Conservation (phyloP, 1,284 basidiomycete species). For the Dichomitus squalens region DNA sequence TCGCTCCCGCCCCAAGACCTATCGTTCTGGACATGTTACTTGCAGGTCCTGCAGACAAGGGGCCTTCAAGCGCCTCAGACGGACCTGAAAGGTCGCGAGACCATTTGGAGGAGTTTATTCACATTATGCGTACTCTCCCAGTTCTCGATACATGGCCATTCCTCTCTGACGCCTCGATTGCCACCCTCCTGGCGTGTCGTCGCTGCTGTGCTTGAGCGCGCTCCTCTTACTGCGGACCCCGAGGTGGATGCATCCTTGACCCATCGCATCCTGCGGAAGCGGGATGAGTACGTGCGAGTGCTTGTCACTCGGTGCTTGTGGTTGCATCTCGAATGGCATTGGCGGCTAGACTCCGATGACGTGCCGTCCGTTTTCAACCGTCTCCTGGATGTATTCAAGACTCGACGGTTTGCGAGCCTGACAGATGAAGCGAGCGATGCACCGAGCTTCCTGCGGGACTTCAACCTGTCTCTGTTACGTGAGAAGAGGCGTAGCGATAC, state of each 20-base stretch:
- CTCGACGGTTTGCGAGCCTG: constrained; percentile 80
- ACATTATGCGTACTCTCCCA: constrained; percentile 78
- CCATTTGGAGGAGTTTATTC: constrained; percentile 74
- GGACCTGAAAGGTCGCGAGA: constrained; percentile 63
- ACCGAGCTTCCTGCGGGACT: constrained; percentile 74
- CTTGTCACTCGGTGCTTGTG: constrained; percentile 77
- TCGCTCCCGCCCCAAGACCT: constrained; percentile 7
- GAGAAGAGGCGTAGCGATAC: constrained; percentile 63
- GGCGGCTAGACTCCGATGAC: constrained; percentile 75
- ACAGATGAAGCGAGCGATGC: constrained; percentile 71
- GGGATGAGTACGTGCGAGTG: constrained; percentile 78
- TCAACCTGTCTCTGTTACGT: constrained; percentile 58
- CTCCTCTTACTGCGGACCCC: constrained; percentile 60
- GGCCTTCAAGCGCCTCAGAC: constrained; percentile 22
- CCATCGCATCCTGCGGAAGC: constrained; percentile 50
- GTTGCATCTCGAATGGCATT: constrained; percentile 57
- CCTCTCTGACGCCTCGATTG: constrained; percentile 49
- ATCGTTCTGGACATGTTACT: constrained; percentile 51
- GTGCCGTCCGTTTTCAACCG: constrained; percentile 64
- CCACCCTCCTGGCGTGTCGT: constrained; percentile 73
- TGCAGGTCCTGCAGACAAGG: constrained; percentile 36
- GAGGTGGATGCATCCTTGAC: constrained; percentile 46
- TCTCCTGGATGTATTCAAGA: constrained; percentile 79
- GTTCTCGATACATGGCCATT: constrained; percentile 71
- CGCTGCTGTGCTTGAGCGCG: constrained; percentile 55